These are phyloP conservation scores for Clarireedia monteithiana DNA, from an alignment of 2,329 filamentous ascomycete genomes.

Conservation along the genomic window DNA sequence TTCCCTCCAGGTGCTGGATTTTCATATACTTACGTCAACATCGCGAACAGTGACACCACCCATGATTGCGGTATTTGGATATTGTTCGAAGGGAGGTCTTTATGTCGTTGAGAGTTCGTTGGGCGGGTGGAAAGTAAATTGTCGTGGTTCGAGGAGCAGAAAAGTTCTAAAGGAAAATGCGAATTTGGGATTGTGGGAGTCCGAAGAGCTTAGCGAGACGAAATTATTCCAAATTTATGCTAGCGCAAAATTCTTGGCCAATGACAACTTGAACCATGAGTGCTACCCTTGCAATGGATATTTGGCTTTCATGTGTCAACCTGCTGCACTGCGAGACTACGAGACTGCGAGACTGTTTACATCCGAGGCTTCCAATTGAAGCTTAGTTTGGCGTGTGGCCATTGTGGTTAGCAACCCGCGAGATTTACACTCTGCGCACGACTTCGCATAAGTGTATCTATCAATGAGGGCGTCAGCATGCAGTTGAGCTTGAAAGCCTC, in stretches of 20 bases:
- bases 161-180: neutral
- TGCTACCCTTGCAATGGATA: neutral
- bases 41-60: slow-evolving; percentile 77
- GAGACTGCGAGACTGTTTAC: no score
- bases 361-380: no score
- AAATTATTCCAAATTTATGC: neutral
- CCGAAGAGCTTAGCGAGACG: slow-evolving; percentile 1
- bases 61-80: slow-evolving; percentile 58
- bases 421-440: no score
- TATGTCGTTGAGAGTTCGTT: slow-evolving; percentile 13
- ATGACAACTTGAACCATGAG: neutral
- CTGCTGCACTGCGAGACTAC: no score
- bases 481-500: no score
- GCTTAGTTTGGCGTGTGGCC: no score
- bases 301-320: no score
- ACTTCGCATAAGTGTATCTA: no score
- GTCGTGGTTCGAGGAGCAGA: slow-evolving; percentile 7
- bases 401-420: no score
- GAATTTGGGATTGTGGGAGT: slow-evolving; percentile 1
- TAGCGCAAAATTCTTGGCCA: neutral
- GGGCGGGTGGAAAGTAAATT: slow-evolving; percentile 5
- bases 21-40: slow-evolving; percentile 63
- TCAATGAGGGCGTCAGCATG: no score
- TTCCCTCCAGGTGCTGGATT: slow-evolving; percentile 16
- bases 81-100: slow-evolving; percentile 15